These are phyloP conservation scores for Croton laevigatus DNA, from an alignment of 441 rosid genomes.

Conservation along the genomic window DNA sequence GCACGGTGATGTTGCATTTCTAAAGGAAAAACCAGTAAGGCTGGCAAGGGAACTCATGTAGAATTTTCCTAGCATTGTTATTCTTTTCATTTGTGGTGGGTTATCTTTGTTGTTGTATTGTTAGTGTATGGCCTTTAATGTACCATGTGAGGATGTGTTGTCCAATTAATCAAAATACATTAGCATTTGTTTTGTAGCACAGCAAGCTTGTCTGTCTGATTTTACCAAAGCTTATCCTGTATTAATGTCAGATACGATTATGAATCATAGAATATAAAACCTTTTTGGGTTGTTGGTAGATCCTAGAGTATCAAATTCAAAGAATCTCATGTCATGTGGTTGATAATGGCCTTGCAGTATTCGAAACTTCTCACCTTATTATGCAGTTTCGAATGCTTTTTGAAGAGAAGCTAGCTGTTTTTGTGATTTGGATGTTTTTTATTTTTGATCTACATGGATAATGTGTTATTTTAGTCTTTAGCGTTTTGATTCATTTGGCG, in stretches of 20 bases:
- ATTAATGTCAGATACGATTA: slow-evolving; percentile 14
- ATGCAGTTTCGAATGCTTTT: too few relatives aligned
- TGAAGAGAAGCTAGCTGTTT: too few relatives aligned
- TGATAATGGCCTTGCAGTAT: background rate
- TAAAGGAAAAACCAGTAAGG: slow-evolving; percentile 61
- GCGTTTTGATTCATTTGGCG: too few relatives aligned
- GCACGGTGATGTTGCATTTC: slow-evolving; percentile 55
- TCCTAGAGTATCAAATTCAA: slow-evolving; percentile 4
- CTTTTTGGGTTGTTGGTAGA: slow-evolving; percentile 17
- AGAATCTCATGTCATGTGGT: background rate
- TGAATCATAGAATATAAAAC: background rate
- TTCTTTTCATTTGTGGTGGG: slow-evolving; percentile 12
- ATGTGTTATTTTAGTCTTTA: too few relatives aligned
- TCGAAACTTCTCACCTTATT: too few relatives aligned
- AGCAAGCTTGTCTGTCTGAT: slow-evolving; percentile 11
- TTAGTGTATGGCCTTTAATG: slow-evolving; percentile 14
- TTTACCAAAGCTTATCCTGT: slow-evolving; percentile 12
- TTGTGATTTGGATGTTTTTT: too few relatives aligned
- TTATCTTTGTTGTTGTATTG: slow-evolving; percentile 19
- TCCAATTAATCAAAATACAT: slow-evolving; percentile 14
- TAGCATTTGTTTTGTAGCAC: background rate
- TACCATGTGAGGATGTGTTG: slow-evolving; percentile 8
- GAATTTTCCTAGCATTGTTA: slow-evolving; percentile 16
- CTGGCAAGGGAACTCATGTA: slow-evolving; percentile 52
- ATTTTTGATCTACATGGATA: too few relatives aligned